These are phyloP conservation scores for Tillandsia leiboldiana DNA, from an alignment of 176 grass and related monocot genomes.

Conservation along the genomic window DNA sequence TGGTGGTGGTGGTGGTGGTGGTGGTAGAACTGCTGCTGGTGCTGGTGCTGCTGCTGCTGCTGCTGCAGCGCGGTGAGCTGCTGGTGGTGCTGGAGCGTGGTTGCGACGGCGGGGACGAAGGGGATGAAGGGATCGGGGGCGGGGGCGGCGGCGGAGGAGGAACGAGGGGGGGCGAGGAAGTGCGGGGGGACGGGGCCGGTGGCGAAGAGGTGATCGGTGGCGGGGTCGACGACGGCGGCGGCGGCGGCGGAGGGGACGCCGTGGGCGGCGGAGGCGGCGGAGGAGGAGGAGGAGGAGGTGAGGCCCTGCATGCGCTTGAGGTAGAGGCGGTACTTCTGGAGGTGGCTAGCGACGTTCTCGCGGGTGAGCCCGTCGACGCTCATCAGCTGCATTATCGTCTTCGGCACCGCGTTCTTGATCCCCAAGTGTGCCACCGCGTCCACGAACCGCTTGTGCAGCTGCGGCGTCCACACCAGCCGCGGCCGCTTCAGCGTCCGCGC, in stretches of 20 bases:
- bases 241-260: conserved; percentile 20
- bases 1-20: conserved; percentile 41
- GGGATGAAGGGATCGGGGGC: conserved; percentile 40
- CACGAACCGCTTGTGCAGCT: conserved; percentile 86
- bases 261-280: background rate
- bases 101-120: conserved; percentile 33
- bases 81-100: conserved; percentile 44
- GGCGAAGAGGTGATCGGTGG: conserved; percentile 75
- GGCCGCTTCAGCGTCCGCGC: conserved; percentile 77
- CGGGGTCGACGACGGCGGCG: conserved; percentile 50
- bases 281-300: conserved; percentile 19
- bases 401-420: conserved; percentile 93
- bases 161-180: conserved; percentile 15
- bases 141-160: conserved; percentile 15
- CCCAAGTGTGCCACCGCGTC: conserved; percentile 83
- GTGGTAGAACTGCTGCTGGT: conserved; percentile 47
- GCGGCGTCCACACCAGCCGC: conserved; percentile 84
- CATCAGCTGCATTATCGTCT: conserved; percentile 97
- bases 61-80: conserved; percentile 2
- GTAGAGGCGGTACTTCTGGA: conserved; percentile 84
- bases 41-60: conserved; percentile 26
- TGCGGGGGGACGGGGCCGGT: conserved; percentile 61
- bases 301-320: conserved; percentile 78
- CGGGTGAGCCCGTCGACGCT: conserved; percentile 87
- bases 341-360: conserved; percentile 86